A percentile compares a stretch with the other conserved stretches of the same genome.
These are phyloP conservation scores for Ananas comosus DNA, from an alignment of 176 grass and related monocot species.

Conservation along the genomic window DNA sequence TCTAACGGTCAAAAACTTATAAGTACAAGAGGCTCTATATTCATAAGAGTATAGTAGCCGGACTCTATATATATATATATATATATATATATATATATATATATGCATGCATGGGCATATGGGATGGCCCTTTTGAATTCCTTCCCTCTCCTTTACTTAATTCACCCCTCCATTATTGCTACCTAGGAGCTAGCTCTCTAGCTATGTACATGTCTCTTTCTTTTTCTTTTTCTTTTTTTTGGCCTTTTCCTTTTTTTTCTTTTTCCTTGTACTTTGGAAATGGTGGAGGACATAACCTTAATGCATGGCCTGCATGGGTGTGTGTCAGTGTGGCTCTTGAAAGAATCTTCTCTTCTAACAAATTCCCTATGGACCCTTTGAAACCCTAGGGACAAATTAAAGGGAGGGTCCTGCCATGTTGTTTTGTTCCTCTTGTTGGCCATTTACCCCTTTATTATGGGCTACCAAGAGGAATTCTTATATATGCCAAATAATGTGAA, in stretches of 20 bases:
- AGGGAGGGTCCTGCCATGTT: not conserved
- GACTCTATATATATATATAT: too few relatives aligned
- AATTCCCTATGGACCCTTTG: not conserved
- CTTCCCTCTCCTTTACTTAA: too few relatives aligned
- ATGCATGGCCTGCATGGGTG: not conserved
- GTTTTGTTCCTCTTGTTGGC: not conserved
- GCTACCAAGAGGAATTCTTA: too few relatives aligned
- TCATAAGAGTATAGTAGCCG: too few relatives aligned
- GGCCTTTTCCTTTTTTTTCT: not conserved
- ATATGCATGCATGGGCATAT: not conserved
- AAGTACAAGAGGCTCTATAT: too few relatives aligned
- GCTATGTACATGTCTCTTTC: too few relatives aligned
- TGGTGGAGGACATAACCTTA: not conserved
- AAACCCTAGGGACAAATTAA: not conserved
- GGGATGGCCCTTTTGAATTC: not conserved
- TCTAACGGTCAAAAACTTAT: too few relatives aligned
- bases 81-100: too few relatives aligned
- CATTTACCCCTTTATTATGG: not conserved
- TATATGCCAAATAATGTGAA: too few relatives aligned
- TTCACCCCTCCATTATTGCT: not conserved
- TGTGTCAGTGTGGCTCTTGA: too few relatives aligned
- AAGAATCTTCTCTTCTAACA: constrained; percentile 1
- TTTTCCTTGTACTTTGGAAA: not conserved
- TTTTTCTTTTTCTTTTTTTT: too few relatives aligned
- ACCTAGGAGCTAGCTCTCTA: too few relatives aligned